Evolutionary conservation across 2,329 filamentous ascomycete genomes (phyloP).

Genomic region (Basipetospora chlamydospora): DNA sequence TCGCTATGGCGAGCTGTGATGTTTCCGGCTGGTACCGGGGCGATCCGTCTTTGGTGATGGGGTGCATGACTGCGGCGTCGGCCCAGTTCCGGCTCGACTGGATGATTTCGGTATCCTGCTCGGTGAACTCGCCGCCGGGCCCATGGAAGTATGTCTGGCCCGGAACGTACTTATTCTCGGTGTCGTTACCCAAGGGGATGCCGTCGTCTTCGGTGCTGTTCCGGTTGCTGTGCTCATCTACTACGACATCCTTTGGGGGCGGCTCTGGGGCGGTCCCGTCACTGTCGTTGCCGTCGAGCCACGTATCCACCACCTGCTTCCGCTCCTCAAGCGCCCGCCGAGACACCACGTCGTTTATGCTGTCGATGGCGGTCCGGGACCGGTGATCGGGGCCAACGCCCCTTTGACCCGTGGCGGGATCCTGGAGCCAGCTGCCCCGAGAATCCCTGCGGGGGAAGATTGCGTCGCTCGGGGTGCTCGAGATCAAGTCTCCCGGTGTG

Average conservation of each 20-base stretch:
- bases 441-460: constrained; percentile 20
- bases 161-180: constrained; percentile 32
- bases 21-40: constrained; percentile 30
- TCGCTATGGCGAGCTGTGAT: constrained; percentile 38
- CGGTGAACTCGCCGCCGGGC: constrained; percentile 26
- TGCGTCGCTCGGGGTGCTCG: constrained; percentile 11
- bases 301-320: constrained; percentile 34
- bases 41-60: constrained; percentile 21
- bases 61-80: constrained; percentile 30
- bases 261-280: too few relatives aligned
- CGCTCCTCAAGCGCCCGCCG: constrained; percentile 27
- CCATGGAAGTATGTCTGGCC: constrained; percentile 35
- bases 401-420: constrained; percentile 22
- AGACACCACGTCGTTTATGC: constrained; percentile 32
- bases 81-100: constrained; percentile 32
- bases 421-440: constrained; percentile 25
- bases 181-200: constrained; percentile 30
- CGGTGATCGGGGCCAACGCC: constrained; percentile 34
- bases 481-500: constrained; percentile 25
- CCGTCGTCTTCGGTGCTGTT: constrained; percentile 23
- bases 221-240: constrained; percentile 13
- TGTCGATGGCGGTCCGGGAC: constrained; percentile 25
- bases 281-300: constrained; percentile 28
- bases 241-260: constrained; percentile 10
- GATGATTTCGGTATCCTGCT: constrained; percentile 35